Conservation (phyloP, 2,329 filamentous ascomycete genomes). For the Dryadomyces quercus-mongolicae region DNA sequence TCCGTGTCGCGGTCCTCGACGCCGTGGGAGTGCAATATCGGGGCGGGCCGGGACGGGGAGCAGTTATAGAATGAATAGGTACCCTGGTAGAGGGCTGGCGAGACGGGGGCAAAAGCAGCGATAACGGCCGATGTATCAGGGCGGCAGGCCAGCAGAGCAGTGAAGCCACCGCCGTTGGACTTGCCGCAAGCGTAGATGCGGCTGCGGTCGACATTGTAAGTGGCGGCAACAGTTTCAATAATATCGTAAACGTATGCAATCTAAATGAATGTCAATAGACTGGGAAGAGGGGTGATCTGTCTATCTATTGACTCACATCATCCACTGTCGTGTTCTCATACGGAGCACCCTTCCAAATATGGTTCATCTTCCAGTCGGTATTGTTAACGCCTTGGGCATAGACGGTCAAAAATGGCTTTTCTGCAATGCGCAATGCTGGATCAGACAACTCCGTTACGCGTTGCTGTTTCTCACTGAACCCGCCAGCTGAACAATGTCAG, state of each 20-base stretch:
- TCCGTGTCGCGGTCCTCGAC: conserved; percentile 7
- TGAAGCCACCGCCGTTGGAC: conserved; percentile 8
- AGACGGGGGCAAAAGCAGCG: conserved; percentile 7
- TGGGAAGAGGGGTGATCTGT: not conserved
- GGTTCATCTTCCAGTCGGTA: conserved; percentile 5
- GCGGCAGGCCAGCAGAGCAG: conserved; percentile 7
- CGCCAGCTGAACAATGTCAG: conserved; percentile 1
- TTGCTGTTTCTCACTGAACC: conserved; percentile 5
- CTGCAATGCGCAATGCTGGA: conserved; percentile 2
- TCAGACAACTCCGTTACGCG: conserved; percentile 7
- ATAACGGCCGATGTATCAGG: conserved; percentile 7
- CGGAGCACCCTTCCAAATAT: conserved; percentile 8
- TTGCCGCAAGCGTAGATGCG: conserved; percentile 9
- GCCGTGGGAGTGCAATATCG: conserved; percentile 7
- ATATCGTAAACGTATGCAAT: conserved; percentile 6
- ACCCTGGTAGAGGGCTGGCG: conserved; percentile 8
- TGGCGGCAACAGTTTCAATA: not conserved
- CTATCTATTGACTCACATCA: not conserved
- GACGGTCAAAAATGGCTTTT: conserved; percentile 5
- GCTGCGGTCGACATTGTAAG: conserved; percentile 5
- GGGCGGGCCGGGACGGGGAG: conserved; percentile 3
- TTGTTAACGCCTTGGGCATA: conserved; percentile 8
- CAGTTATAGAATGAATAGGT: conserved; percentile 8
- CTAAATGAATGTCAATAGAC: not conserved
- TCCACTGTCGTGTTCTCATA: conserved; percentile 9